Evolutionary conservation across 768 basidiomycete species (phyloP), one percentile per base, ranked within the genome.

Genomic region (Daedaleopsis nitida): DNA sequence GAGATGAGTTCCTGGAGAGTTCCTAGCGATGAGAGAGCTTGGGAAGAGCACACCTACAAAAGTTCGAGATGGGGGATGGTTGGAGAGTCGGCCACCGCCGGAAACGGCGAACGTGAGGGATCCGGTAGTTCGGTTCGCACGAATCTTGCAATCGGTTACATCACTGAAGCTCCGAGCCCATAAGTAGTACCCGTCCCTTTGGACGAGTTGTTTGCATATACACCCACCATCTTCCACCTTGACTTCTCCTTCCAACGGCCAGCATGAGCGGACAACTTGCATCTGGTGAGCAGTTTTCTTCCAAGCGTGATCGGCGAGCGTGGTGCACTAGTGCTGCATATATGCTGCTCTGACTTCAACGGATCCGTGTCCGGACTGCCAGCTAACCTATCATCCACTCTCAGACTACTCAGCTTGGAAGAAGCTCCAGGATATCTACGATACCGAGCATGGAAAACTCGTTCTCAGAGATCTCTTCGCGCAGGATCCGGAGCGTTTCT

Each of bases 391-490:
- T 7, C 27, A 7, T 32, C 27, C 7, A 32, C 27, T 13, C 35
- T 0, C 72, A 98, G 96, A 93, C 55, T 97, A 97, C 77, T 57
- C 85, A 24, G 77, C 93, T 43, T 98, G 96, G 96, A 84, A 92
- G 79, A 89, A 92, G 75, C 91, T 99, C 68, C 89, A 97, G 79
- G 68, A 81, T 68, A 83, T 92, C 61, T 91, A 96, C 74, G 87
- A 92, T 72, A 74, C 82, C 13, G 83, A 94, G 70, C 79, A 84
- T 65, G 72, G 84, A 60, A 83, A 83, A 65, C 88, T 98, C 75
- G 79, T 92, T 70, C 86, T 99, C 66, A 93, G 91, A 77, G 90
- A 97, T 60, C 91, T 99, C 69, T 99, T 99, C 73, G 87, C 87
- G 19, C 81, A 89, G 69, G 95, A 98, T 77, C 87, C 95, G 16